Base-by-base conservation (phyloP, 306 rosid genomes). In the Herpetospermum pedunculosum region DNA sequence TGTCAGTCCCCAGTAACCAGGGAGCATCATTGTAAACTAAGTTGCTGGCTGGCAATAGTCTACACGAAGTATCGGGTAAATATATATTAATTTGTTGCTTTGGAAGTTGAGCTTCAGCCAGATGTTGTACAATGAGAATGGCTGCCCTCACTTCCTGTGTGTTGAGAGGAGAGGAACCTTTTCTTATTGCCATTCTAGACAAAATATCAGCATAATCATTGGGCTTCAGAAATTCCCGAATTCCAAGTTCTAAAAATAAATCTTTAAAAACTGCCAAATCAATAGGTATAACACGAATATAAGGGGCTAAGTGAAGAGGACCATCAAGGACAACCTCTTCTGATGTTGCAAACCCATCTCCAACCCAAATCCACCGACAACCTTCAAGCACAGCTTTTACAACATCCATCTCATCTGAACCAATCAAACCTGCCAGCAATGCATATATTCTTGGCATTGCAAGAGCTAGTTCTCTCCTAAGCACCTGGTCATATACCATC, bases 381-480 rank as follows among this genome's bases (percentile, higher is more conserved):
- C 94, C 96, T 87, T 93, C 97, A 83, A 93, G 98, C 81, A 93
- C 89, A 81, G 94, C 96, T 85, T 93, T 93, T 49, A 93, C 97
- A 77, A 93, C 88, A 76, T 93, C 97, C 89, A 93, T 91, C 91
- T 91, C 98, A 83, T 93, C 98, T 34, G 92, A 85, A 65, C 86
- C 86, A 65, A 86, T 79, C 96, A 93, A 86, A 77, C 88, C 77
- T 54, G 86, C 77, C 79, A 93, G 79, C 72, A 91, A 87, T 26
- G 94, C 87, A 81, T 93, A 93, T 80, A 93, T 91, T 80, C 92
- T 93, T 1, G 98, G 98, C 94, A 93, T 93, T 73, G 86, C 87
- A 79, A 89, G 3, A 28, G 94, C 98, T 75, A 93, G 82, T 82
- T 93, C 98, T 87, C 87, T 96, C 74, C 98, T 80, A 74, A 93